These are phyloP conservation scores for Terfezia boudieri DNA, from an alignment of 495 filamentous ascomycete genomes.

Conservation along the genomic window DNA sequence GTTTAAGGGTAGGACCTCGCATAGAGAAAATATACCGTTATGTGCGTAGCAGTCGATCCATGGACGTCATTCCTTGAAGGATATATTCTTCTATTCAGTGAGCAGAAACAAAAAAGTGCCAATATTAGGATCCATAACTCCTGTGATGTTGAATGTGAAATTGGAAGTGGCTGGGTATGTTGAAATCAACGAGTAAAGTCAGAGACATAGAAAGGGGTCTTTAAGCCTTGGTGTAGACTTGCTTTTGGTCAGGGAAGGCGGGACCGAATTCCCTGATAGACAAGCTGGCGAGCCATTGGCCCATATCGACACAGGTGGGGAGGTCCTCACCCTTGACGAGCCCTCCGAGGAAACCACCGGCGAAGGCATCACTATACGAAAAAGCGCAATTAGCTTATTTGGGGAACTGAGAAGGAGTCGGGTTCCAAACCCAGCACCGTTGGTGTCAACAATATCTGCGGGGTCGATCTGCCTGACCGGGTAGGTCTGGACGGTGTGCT, in stretches of 20 bases:
- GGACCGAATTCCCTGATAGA: slow-evolving; percentile 87
- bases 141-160: background rate
- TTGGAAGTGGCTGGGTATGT: background rate
- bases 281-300: slow-evolving; percentile 81
- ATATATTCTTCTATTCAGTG: too few relatives aligned
- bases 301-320: slow-evolving; percentile 56
- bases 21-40: too few relatives aligned
- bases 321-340: slow-evolving; percentile 64
- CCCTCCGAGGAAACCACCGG: slow-evolving; percentile 78
- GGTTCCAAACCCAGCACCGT: slow-evolving; percentile 53
- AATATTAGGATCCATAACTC: background rate
- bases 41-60: too few relatives aligned
- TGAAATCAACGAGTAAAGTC: background rate
- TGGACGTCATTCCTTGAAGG: too few relatives aligned
- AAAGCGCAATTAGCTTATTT: background rate
- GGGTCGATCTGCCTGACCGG: slow-evolving; percentile 53
- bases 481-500: slow-evolving; percentile 49
- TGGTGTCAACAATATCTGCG: slow-evolving; percentile 76
- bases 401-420: slow-evolving; percentile 1
- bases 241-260: slow-evolving; percentile 27
- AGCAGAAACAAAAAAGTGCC: background rate
- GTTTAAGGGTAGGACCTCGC: background rate
- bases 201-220: background rate
- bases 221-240: slow-evolving; percentile 1
- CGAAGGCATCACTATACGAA: slow-evolving; percentile 60